Percentiles rank a stretch among this genome's conserved stretches.
Evolutionary conservation across 2,329 filamentous ascomycete species (phyloP).

Genomic region (Periconia sp.): DNA sequence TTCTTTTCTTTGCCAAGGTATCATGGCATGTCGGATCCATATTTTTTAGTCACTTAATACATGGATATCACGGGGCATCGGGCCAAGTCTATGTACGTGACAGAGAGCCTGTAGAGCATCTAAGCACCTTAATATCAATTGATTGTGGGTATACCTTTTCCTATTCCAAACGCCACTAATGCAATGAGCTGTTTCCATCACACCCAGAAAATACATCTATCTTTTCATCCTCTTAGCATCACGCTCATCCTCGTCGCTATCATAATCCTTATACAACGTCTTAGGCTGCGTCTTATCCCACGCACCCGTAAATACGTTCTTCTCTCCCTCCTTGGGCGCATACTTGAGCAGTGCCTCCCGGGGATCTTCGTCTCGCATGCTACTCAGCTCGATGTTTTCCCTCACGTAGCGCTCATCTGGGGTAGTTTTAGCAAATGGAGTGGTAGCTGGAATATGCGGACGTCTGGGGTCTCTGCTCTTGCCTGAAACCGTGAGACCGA

Average conservation of each 20-base stretch:
- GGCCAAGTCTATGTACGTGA: too few relatives aligned
- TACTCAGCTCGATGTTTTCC: slow-evolving; percentile 85
- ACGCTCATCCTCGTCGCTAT: slow-evolving; percentile 80
- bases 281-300: slow-evolving; percentile 93
- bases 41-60: too few relatives aligned
- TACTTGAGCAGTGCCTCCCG: slow-evolving; percentile 94
- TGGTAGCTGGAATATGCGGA: slow-evolving; percentile 83
- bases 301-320: slow-evolving; percentile 92
- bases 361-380: slow-evolving; percentile 95
- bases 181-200: slow-evolving; percentile 10
- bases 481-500: slow-evolving; percentile 80
- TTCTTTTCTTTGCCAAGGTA: too few relatives aligned
- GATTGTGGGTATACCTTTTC: slow-evolving; percentile 16
- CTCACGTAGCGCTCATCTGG: slow-evolving; percentile 90
- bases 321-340: slow-evolving; percentile 88
- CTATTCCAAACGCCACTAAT: slow-evolving; percentile 20
- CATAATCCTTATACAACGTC: slow-evolving; percentile 87
- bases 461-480: slow-evolving; percentile 78
- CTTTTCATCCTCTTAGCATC: slow-evolving; percentile 63
- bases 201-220: slow-evolving; percentile 9
- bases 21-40: too few relatives aligned
- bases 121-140: too few relatives aligned
- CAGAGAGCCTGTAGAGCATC: too few relatives aligned
- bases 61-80: too few relatives aligned
- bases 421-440: slow-evolving; percentile 88